phyloP scores from a whole-genome alignment of 148 eudicot species.

The Beta vulgaris region DNA sequence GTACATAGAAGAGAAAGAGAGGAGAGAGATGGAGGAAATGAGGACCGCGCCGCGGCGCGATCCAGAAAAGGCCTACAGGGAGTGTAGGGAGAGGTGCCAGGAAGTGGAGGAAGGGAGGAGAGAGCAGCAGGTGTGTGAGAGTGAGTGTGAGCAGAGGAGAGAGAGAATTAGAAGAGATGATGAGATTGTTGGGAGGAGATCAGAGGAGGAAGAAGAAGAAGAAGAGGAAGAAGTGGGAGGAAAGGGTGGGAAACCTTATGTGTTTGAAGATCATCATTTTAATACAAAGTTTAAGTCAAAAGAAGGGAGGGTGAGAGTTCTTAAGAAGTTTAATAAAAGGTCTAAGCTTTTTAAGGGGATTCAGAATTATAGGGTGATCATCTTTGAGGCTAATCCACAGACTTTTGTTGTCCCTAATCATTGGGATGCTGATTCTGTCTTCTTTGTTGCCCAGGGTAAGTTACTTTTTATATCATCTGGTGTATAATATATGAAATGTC shows the following conservation, averaged over 20 bases:
- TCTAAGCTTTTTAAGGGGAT: conserved; percentile 67
- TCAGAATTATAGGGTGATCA: conserved; percentile 56
- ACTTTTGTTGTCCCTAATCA: conserved; percentile 68
- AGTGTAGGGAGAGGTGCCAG: conserved; percentile 39
- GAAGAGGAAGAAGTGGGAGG: conserved; percentile 22
- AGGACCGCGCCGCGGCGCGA: background rate
- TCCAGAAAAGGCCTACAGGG: conserved; percentile 15
- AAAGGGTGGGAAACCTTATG: conserved; percentile 44
- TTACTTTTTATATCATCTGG: background rate
- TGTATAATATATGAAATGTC: too few species aligned
- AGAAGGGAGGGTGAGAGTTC: conserved; percentile 51
- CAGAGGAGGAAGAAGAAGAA: background rate
- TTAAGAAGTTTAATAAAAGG: conserved; percentile 53
- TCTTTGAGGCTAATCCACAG: conserved; percentile 73
- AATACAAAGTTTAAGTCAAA: conserved; percentile 28
- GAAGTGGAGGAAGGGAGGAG: conserved; percentile 21
- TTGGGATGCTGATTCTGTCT: conserved; percentile 57
- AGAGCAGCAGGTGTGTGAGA: conserved; percentile 29
- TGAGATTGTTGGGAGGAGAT: conserved; percentile 1
- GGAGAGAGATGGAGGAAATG: conserved; percentile 12
- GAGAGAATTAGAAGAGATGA: conserved; percentile 1
- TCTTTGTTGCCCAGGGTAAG: conserved; percentile 66
- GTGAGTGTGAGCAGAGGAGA: conserved; percentile 24
- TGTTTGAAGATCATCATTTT: conserved; percentile 63
- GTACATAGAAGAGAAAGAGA: conserved; percentile 27